Conservation (phyloP, 495 filamentous ascomycete species). For the Parathielavia appendiculata region DNA sequence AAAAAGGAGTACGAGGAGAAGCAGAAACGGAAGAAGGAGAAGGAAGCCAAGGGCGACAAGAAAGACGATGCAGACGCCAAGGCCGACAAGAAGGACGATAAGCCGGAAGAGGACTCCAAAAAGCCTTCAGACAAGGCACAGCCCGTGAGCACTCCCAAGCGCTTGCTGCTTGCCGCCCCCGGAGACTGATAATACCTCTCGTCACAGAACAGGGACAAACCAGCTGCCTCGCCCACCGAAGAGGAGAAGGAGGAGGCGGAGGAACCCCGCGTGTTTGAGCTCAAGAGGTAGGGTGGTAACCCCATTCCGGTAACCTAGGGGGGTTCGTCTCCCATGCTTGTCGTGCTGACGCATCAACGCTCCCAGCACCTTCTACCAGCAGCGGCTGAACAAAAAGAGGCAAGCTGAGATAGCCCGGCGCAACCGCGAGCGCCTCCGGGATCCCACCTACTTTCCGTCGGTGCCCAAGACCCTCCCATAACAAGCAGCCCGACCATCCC, state of each 20-base stretch:
- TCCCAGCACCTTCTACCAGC: constrained; percentile 75
- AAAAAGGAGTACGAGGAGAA: constrained; percentile 77
- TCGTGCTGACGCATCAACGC: not conserved
- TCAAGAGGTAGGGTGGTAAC: constrained; percentile 63
- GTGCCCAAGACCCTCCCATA: constrained; percentile 68
- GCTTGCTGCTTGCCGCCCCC: not conserved
- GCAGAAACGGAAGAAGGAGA: constrained; percentile 54
- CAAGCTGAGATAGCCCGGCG: constrained; percentile 75
- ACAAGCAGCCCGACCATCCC: constrained; percentile 13
- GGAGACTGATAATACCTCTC: constrained; percentile 1
- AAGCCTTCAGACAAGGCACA: constrained; percentile 50
- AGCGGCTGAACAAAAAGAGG: constrained; percentile 70
- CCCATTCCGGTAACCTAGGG: too few relatives aligned
- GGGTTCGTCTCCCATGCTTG: not conserved
- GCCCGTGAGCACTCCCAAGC: not conserved
- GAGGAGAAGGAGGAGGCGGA: constrained; percentile 35
- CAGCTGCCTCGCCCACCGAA: constrained; percentile 39
- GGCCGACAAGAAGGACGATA: constrained; percentile 50
- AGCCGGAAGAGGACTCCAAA: constrained; percentile 36
- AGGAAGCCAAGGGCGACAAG: constrained; percentile 39
- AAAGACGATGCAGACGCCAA: constrained; percentile 47
- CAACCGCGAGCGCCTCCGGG: constrained; percentile 74
- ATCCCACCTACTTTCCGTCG: constrained; percentile 73
- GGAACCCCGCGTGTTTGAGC: constrained; percentile 73
- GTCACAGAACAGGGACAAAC: constrained; percentile 31